Conservation (phyloP, 2,329 filamentous ascomycete genomes). For the Fusarium sp. region DNA sequence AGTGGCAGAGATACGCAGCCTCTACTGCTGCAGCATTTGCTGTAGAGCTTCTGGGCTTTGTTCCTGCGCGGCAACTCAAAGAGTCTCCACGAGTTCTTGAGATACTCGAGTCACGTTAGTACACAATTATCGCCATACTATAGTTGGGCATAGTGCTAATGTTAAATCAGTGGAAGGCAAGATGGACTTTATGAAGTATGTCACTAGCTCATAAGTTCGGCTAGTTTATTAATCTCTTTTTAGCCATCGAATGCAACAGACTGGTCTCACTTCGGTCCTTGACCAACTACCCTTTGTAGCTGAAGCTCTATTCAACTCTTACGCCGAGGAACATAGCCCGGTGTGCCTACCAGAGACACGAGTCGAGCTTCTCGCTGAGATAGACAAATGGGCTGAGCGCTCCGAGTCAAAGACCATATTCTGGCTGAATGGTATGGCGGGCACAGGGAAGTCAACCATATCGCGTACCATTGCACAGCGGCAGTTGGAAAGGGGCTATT, state of each 20-base stretch:
- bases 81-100: conserved; percentile 67
- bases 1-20: not conserved
- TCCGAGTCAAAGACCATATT: conserved; percentile 44
- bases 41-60: not conserved
- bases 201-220: rapidly evolving
- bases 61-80: conserved; percentile 59
- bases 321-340: conserved; percentile 46
- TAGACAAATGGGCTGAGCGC: conserved; percentile 15
- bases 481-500: not conserved
- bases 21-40: not conserved
- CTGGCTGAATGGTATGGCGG: conserved; percentile 54
- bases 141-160: rapidly evolving
- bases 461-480: conserved; percentile 51
- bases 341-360: conserved; percentile 48
- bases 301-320: conserved; percentile 49
- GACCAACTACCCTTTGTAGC: not conserved
- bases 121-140: rapidly evolving
- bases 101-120: not conserved
- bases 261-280: rapidly evolving
- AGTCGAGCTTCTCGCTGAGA: conserved; percentile 43
- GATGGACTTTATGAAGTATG: not conserved
- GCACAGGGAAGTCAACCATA: conserved; percentile 55
- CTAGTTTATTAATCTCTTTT: not conserved
- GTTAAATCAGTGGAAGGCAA: rapidly evolving
- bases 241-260: not conserved